Evolutionary conservation across 129 eudicot species (phyloP), one percentile per base, ranked within the genome.

Genomic region (Saposhnikovia divaricata): DNA sequence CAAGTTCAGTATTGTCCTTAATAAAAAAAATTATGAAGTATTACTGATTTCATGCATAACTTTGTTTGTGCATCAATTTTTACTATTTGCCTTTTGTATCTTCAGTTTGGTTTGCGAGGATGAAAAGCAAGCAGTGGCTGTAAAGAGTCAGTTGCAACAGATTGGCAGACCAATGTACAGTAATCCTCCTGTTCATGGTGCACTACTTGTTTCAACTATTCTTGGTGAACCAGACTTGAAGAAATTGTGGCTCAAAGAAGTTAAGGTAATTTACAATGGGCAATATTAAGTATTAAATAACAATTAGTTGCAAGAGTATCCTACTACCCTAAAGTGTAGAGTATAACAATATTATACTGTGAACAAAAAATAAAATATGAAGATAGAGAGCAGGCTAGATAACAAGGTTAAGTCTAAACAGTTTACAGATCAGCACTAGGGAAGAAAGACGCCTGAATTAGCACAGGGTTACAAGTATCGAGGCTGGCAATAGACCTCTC

Each of bases 141-240:
- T 95, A 80, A 90, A 95, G 81, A 95, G 97, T 83, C 99, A 91
- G 88, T 81, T 95, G 84, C 97, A 95, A 89, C 99, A 90, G 88
- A 84, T 95, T 75, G 97, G 90, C n/a, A 95, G 99, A 85, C 99
- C 97, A 21, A 95, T 95, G 99, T 95, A 95, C 86, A 92, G 97
- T 78, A 95, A 95, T 74, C 97, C 99, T 59, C 99, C 99, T 9
- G 90, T 92, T 75, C 99, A 95, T 84, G 99, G 99, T 72, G 91
- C 99, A 18, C 93, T 92, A 47, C 57, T 95, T 21, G 96, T 95
- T 85, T 89, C 97, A 6, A 92, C 77, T 66, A 92, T 95, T 63
- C 97, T 95, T 75, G 81, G 90, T 44, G 93, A 92, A 85, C 97
- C 97, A 66, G 90, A 89, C 37, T 78, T 95, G 84, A 95, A 95